Evolutionary conservation across 2,329 filamentous ascomycete genomes (phyloP).

Genomic region (Cladobotryum mycophilum): DNA sequence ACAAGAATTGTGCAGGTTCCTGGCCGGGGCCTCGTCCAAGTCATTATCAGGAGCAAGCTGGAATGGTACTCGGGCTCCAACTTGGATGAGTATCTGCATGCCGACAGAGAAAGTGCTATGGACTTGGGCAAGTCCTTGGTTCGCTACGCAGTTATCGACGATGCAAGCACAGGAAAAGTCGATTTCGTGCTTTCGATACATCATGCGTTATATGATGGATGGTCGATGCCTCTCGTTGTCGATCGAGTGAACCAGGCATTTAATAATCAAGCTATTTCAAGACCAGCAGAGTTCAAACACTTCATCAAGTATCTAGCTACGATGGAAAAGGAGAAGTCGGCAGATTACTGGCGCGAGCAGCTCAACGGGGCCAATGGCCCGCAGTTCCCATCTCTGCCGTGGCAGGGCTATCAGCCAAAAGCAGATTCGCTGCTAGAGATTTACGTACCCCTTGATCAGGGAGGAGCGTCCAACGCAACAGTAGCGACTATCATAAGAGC

Average conservation of each 20-base stretch:
- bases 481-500: conserved; percentile 52
- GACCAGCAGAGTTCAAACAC: conserved; percentile 39
- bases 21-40: conserved; percentile 39
- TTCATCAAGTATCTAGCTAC: conserved; percentile 43
- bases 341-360: conserved; percentile 41
- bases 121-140: conserved; percentile 41
- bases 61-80: conserved; percentile 27
- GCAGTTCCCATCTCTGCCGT: conserved; percentile 44
- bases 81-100: conserved; percentile 34
- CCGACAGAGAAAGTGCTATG: conserved; percentile 35
- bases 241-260: conserved; percentile 43
- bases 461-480: conserved; percentile 37
- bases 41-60: conserved; percentile 37
- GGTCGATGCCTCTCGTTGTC: conserved; percentile 46
- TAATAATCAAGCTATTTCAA: conserved; percentile 22
- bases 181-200: conserved; percentile 50
- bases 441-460: conserved; percentile 36
- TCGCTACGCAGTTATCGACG: conserved; percentile 37
- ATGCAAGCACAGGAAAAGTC: conserved; percentile 23
- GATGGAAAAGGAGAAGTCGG: conserved; percentile 34
- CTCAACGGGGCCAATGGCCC: conserved; percentile 38
- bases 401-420: conserved; percentile 40
- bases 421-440: conserved; percentile 49
- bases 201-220: conserved; percentile 52
- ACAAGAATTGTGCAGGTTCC: conserved; percentile 44